Percentiles rank a stretch among this genome's conserved stretches.
These are phyloP conservation scores for Wickerhamomyces ciferrii DNA, from an alignment of 805 yeast species.

Conservation along the genomic window DNA sequence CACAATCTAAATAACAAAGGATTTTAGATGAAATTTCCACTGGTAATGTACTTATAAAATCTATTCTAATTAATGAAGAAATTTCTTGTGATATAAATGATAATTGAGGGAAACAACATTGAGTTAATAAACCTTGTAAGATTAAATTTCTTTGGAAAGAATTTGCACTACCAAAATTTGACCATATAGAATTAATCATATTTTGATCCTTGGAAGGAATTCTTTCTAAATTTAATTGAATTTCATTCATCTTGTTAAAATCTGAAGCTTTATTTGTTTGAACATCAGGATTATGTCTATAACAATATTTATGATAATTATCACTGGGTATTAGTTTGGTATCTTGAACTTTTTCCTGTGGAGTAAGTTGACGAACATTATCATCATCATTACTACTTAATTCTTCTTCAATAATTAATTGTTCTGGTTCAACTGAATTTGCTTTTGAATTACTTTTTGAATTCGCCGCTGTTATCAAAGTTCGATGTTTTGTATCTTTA, in stretches of 20 bases:
- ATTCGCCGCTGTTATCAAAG: not conserved
- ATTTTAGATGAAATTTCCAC: constrained; percentile 81
- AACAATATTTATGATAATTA: constrained; percentile 70
- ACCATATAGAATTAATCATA: constrained; percentile 80
- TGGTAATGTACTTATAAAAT: constrained; percentile 82
- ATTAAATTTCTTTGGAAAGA: constrained; percentile 66
- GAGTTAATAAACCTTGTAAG: constrained; percentile 76
- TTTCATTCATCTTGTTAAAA: constrained; percentile 53
- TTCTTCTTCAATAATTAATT: not conserved
- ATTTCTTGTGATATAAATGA: constrained; percentile 83
- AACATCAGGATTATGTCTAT: constrained; percentile 89
- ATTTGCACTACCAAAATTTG: constrained; percentile 73
- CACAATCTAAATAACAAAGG: constrained; percentile 85
- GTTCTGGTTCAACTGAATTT: not conserved
- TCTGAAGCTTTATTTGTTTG: constrained; percentile 68
- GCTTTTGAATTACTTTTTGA: not conserved
- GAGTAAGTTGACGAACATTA: not conserved
- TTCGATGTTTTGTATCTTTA: not conserved
- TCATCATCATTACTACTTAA: too few relatives aligned
- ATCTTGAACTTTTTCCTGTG: not conserved
- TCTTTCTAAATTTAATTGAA: constrained; percentile 52
- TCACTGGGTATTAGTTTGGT: constrained; percentile 26
- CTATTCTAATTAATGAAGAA: constrained; percentile 74
- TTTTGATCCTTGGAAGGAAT: constrained; percentile 69
- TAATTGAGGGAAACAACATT: constrained; percentile 93